Evolutionary conservation across 2,329 filamentous ascomycete species (phyloP).

Genomic region (Clathrospora elynae): DNA sequence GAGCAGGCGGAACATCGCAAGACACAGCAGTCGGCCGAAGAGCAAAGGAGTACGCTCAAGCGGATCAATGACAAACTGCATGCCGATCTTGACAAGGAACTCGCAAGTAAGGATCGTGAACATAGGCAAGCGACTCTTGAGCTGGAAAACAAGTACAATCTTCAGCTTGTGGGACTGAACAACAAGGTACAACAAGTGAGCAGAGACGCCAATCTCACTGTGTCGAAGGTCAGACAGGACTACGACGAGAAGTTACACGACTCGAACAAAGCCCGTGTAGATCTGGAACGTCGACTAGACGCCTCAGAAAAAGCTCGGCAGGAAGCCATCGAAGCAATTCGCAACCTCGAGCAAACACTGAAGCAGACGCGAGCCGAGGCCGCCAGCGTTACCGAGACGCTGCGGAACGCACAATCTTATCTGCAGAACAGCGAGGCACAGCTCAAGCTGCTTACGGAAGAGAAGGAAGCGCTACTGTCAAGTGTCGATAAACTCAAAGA

Average conservation of each 20-base stretch:
- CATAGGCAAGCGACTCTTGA: slow-evolving; percentile 44
- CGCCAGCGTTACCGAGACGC: slow-evolving; percentile 24
- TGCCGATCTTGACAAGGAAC: slow-evolving; percentile 69
- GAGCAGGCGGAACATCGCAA: slow-evolving; percentile 74
- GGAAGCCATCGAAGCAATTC: slow-evolving; percentile 35
- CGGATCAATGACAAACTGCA: slow-evolving; percentile 73
- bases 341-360: slow-evolving; percentile 33
- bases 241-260: slow-evolving; percentile 43
- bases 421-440: slow-evolving; percentile 35
- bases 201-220: slow-evolving; percentile 35
- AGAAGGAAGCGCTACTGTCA: slow-evolving; percentile 29
- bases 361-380: slow-evolving; percentile 36
- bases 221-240: slow-evolving; percentile 40
- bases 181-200: slow-evolving; percentile 42
- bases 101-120: slow-evolving; percentile 56
- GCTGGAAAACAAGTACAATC: slow-evolving; percentile 56
- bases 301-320: slow-evolving; percentile 33
- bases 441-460: slow-evolving; percentile 49
- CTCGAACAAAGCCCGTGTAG: slow-evolving; percentile 26
- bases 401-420: slow-evolving; percentile 33
- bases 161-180: slow-evolving; percentile 47
- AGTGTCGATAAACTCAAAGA: slow-evolving; percentile 19
- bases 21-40: slow-evolving; percentile 58
- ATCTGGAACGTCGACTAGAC: slow-evolving; percentile 37
- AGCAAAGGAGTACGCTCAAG: slow-evolving; percentile 60